Evolutionary conservation across 768 basidiomycete genomes (phyloP).

Genomic region (Punctularia strigosozonata): DNA sequence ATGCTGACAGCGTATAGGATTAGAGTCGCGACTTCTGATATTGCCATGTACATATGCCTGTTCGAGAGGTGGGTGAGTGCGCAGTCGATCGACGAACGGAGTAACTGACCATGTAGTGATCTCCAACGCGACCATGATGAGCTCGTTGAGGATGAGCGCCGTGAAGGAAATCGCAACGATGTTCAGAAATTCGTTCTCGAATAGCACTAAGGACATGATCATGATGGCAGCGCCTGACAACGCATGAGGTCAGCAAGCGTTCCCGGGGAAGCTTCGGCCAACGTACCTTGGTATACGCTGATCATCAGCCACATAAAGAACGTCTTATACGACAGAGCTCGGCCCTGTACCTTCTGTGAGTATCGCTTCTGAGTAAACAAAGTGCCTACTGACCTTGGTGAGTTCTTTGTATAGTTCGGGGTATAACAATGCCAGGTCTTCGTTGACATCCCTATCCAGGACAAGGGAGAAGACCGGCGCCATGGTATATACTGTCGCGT

Average conservation of each 20-base stretch:
- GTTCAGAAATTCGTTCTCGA: constrained; percentile 95
- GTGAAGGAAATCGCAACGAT: constrained; percentile 99
- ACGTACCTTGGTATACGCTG: constrained; percentile 87
- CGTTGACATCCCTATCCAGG: constrained; percentile 89
- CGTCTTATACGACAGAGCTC: constrained; percentile 91
- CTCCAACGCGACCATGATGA: constrained; percentile 98
- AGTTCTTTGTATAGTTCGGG: constrained; percentile 97
- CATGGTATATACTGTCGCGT: constrained; percentile 96
- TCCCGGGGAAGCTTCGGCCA: not conserved
- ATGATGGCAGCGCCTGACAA: constrained; percentile 86
- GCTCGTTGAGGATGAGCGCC: constrained; percentile 88
- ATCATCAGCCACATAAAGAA: constrained; percentile 99
- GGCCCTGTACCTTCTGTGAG: constrained; percentile 76
- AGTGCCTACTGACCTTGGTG: constrained; percentile 57
- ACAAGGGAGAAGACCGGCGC: constrained; percentile 97
- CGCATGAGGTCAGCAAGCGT: not conserved
- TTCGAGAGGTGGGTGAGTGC: not conserved
- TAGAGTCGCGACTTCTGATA: constrained; percentile 83
- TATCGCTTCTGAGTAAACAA: not conserved
- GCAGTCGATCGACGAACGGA: not conserved
- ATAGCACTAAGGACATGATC: constrained; percentile 92
- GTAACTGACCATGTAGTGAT: constrained; percentile 81
- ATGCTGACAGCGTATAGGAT: constrained; percentile 86
- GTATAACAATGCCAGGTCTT: constrained; percentile 89
- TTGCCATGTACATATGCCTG: constrained; percentile 93